Evolutionary conservation across 139 green algal species (phyloP).

Genomic region (Ostreobium quekettii): DNA sequence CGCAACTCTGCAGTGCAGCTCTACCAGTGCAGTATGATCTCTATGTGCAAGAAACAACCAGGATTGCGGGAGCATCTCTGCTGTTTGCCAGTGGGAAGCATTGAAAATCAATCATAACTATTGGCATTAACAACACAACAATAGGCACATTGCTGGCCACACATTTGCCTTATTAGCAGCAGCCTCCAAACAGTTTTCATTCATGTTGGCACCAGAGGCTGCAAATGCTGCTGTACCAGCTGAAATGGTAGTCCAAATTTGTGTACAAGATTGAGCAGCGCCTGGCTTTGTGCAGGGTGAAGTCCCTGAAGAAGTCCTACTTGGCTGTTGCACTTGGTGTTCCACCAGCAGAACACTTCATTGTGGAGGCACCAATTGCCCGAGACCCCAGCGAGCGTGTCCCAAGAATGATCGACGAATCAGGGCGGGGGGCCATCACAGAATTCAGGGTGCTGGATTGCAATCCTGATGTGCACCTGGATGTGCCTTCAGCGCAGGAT

Average conservation of each 20-base stretch:
- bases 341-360: constrained; percentile 24
- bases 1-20: neutral
- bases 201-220: no score
- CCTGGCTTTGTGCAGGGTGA: constrained; percentile 27
- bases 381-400: constrained; percentile 33
- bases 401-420: constrained; percentile 3
- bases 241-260: no score
- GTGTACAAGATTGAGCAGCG: no score
- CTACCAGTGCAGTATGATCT: neutral
- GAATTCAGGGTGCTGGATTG: constrained; percentile 33
- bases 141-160: no score
- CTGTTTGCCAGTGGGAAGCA: no score
- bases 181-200: no score
- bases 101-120: no score
- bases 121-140: no score
- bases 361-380: constrained; percentile 52
- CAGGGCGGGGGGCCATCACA: constrained; percentile 15
- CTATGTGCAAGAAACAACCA: no score
- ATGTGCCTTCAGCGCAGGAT: neutral
- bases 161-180: no score
- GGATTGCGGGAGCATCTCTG: no score
- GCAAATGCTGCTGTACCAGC: no score
- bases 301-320: constrained; percentile 59
- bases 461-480: constrained; percentile 24
- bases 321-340: constrained; percentile 51